phyloP scores from a whole-genome alignment of 768 basidiomycete species.

The Tricholoma furcatifolium region DNA sequence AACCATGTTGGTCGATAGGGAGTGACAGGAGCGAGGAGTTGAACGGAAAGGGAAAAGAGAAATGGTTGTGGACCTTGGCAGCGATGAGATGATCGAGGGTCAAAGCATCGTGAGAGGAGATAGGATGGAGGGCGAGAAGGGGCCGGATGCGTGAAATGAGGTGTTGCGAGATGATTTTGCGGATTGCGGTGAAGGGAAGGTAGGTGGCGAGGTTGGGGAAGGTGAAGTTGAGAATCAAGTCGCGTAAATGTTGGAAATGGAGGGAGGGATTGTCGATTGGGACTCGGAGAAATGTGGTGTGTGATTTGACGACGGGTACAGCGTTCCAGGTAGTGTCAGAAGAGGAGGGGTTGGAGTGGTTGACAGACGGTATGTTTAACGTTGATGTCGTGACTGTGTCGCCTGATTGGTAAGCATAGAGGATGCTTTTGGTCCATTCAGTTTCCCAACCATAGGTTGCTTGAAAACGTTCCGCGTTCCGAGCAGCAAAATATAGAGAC shows the following conservation, averaged over 20 bases:
- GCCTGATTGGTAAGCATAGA: slow-evolving; percentile 11
- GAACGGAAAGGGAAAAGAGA: slow-evolving; percentile 23
- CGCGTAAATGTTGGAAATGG: slow-evolving; percentile 9
- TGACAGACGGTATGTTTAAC: too few species aligned
- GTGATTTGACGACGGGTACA: not conserved
- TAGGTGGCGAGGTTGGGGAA: slow-evolving; percentile 18
- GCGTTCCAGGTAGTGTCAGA: not conserved
- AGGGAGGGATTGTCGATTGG: slow-evolving; percentile 18
- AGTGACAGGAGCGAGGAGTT: slow-evolving; percentile 5
- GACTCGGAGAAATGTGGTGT: slow-evolving; percentile 17
- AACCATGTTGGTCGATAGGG: slow-evolving; percentile 14
- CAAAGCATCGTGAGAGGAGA: slow-evolving; percentile 13
- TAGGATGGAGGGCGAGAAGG: slow-evolving; percentile 22
- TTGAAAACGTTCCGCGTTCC: slow-evolving; percentile 22
- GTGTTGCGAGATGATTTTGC: slow-evolving; percentile 21
- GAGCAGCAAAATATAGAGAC: not conserved
- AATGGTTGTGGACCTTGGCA: slow-evolving; percentile 13
- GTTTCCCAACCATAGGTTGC: slow-evolving; percentile 24
- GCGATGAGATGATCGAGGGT: slow-evolving; percentile 16
- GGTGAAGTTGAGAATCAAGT: slow-evolving; percentile 19
- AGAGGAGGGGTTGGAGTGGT: not conserved
- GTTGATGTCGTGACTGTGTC: too few species aligned
- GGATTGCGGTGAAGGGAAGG: slow-evolving; percentile 18
- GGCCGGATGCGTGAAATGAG: slow-evolving; percentile 17
- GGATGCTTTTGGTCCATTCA: slow-evolving; percentile 17